Evolutionary conservation across 2,329 filamentous ascomycete species (phyloP), one percentile per base, ranked within the genome.

Genomic region (Macroventuria anomochaeta): DNA sequence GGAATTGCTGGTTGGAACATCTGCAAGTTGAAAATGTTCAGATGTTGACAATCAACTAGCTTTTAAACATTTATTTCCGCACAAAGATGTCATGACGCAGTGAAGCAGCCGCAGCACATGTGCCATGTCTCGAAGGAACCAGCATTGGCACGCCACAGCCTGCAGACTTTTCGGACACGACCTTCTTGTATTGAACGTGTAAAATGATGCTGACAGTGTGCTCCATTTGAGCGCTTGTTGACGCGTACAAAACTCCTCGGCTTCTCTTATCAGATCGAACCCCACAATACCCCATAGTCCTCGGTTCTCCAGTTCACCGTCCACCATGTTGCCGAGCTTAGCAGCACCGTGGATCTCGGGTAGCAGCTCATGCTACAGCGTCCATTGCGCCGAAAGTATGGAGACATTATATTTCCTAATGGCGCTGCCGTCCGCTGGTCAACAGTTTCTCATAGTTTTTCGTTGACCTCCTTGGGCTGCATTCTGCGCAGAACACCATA

Each of bases 401-500:
- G 28, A 41, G 26, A n/a, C 8, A 31, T 49, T 68, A 65, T 63
- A 65, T 57, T 39, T 29, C 18, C n/a, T 18, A 21, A 2, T 20
- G 50, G 31, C 31, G 50, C 54, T 43, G 49, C 29, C 18, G 26
- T 21, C 20, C 17, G 58, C 42, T 25, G 29, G 39, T 38, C 38
- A 47, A 51, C 40, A 46, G 48, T 42, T 55, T 58, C 52, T 50
- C 17, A 33, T n/a, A 40, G 37, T 42, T 51, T 57, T 52, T 53
- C 46, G 51, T 53, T 58, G 48, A 64, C 55, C 58, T 53, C 56
- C 59, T 68, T 70, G 68, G 70, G 63, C 69, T 71, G 67, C 60
- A 71, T 71, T 72, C 59, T 74, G 57, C 71, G 70, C 70, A 63
- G 71, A 69, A 74, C 65, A 65, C 62, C 62, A 64, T 60, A 71